A percentile compares a stretch with the other conserved stretches of the same genome.
Evolutionary conservation across 1,284 basidiomycete genomes (phyloP).

Genomic region (Xerocomus cyaneibrunnescens): DNA sequence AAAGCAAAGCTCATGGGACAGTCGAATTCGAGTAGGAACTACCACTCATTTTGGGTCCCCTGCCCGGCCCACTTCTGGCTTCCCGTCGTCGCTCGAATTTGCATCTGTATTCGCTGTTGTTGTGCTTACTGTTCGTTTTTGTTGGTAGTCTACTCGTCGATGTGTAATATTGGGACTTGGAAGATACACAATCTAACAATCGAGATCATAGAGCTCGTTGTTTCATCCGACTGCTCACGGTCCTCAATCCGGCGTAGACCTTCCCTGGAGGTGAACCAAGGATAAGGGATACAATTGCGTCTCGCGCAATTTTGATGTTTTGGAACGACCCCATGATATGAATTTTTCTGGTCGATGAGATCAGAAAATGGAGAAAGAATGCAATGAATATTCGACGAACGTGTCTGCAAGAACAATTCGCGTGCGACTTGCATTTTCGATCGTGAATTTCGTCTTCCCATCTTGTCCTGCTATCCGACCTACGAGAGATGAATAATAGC

Average conservation of each 20-base stretch:
- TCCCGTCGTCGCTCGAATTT: neutral
- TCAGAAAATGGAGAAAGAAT: slow-evolving; percentile 3
- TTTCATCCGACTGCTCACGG: slow-evolving; percentile 90
- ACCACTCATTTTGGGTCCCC: neutral
- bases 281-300: slow-evolving; percentile 94
- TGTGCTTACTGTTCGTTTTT: slow-evolving; percentile 2
- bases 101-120: neutral
- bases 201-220: slow-evolving; percentile 68
- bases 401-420: slow-evolving; percentile 97
- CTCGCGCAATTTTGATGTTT: slow-evolving; percentile 96
- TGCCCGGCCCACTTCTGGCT: neutral
- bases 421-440: slow-evolving; percentile 95
- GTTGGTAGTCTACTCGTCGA: slow-evolving; percentile 8
- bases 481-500: slow-evolving; percentile 30
- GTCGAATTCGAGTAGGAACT: slow-evolving; percentile 1
- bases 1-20: slow-evolving; percentile 23
- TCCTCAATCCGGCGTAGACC: slow-evolving; percentile 89
- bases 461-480: slow-evolving; percentile 98
- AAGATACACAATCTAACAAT: slow-evolving; percentile 10
- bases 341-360: slow-evolving; percentile 65
- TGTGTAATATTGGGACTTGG: slow-evolving; percentile 6
- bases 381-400: slow-evolving; percentile 46
- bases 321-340: slow-evolving; percentile 94
- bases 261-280: slow-evolving; percentile 96
- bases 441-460: slow-evolving; percentile 97